Percentiles rank a stretch among this genome's conserved stretches.
Conservation (phyloP, 148 eudicot species). For the Rheum nobile region DNA sequence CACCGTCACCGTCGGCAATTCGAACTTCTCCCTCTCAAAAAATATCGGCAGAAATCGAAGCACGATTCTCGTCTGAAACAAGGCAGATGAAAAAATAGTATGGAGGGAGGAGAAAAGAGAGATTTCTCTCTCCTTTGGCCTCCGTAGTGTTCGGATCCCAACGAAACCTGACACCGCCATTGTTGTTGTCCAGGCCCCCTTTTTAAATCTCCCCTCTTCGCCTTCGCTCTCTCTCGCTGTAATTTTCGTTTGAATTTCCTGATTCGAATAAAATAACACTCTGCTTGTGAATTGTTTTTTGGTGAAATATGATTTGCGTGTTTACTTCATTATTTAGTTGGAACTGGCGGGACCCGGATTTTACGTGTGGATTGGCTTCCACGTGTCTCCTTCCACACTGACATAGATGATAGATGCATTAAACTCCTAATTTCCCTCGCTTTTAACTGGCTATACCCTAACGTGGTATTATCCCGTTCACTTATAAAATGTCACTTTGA, state of each 20-base stretch:
- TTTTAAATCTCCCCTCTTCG: neutral
- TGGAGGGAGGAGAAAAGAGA: neutral
- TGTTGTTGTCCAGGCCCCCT: neutral
- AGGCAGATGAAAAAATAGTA: neutral
- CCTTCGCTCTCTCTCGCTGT: neutral
- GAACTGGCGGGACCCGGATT: neutral
- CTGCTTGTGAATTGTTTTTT: no score
- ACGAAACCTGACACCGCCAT: neutral
- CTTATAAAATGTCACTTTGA: no score
- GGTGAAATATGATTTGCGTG: no score
- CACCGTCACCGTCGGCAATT: constrained; percentile 14
- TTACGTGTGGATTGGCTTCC: neutral
- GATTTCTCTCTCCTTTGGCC: neutral
- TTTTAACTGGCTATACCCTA: no score
- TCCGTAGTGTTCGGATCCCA: neutral
- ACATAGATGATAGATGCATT: neutral
- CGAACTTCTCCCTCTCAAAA: constrained; percentile 16
- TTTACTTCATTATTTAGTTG: neutral
- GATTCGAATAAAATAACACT: neutral
- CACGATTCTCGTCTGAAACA: neutral
- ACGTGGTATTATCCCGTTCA: no score
- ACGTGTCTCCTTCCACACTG: neutral
- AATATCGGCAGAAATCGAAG: neutral
- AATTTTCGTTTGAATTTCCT: neutral
- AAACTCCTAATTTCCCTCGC: no score